Base-by-base conservation (phyloP, 169 alveolate species). In the Cystoisospora suis region DNA sequence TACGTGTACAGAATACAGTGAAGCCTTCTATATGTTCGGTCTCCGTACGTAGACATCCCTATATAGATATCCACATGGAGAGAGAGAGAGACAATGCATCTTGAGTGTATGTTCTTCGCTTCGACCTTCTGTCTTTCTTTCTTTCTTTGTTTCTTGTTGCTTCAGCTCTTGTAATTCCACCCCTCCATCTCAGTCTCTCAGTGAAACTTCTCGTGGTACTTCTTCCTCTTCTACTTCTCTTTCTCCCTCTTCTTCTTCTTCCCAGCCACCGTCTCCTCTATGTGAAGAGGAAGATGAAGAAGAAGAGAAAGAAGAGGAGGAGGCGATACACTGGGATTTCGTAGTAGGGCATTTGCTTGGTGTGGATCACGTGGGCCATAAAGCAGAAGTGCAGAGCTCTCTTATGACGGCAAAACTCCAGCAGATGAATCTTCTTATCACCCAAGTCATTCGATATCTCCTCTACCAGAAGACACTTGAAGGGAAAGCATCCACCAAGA, bases 311-410 rank as follows among this genome's bases (percentile, higher is more conserved):
- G 29, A 53, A 23, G 29, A 53, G 65, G 29, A 53, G 65, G 65
- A 53, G 23, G 65, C 12, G 23, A 56, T 75, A 46, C 89, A 94
- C 47, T 94, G 93, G 77, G 45, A 88, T 29, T 69, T 96, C 1
- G 83, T 96, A 46, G 94, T 94, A 29, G 95, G 94, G 17, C 97
- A 96, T 88, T 85, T 91, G 69, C 93, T 94, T 6, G 97, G 97
- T 17, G 95, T 96, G 15, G 98, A 96, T 75, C 98, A 96, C 90
- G 96, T 94, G 34, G 98, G 97, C 20, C 97, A 95, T 86, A 86
- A 93, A 45, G 94, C 87, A 45, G 87, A 89, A 45, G 93, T 94
- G 15, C 88, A 88, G 29, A 92, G 94, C 81, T 46, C 86, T 3
- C 58, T 75, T 53, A 88, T 94, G 88, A 83, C 80, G 29, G 75